These are phyloP conservation scores for Oryza glaberrima DNA, from an alignment of 176 grass and related monocot genomes.

Conservation along the genomic window DNA sequence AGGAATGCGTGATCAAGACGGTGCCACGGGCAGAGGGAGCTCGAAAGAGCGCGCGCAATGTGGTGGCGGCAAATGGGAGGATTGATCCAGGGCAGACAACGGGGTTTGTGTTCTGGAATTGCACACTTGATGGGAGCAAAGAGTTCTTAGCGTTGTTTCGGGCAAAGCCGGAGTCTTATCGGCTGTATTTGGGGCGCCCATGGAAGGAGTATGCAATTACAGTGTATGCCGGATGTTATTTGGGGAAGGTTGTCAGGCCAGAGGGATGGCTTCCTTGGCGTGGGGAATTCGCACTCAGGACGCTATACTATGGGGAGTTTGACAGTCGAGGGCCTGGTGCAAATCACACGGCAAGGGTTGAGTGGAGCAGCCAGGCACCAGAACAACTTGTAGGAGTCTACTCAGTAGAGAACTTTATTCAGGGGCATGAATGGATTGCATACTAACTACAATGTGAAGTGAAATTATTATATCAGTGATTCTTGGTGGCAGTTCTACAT, in stretches of 20 bases:
- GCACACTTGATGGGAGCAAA: slow-evolving; percentile 55
- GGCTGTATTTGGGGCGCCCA: slow-evolving; percentile 77
- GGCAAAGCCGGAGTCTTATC: slow-evolving; percentile 54
- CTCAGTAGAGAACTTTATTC: slow-evolving; percentile 84
- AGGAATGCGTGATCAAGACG: slow-evolving; percentile 66
- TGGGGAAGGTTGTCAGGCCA: slow-evolving; percentile 60
- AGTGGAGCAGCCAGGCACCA: slow-evolving; percentile 67
- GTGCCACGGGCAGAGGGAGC: slow-evolving; percentile 59
- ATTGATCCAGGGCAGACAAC: slow-evolving; percentile 78
- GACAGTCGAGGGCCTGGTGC: slow-evolving; percentile 68
- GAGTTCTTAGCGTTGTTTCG: slow-evolving; percentile 56
- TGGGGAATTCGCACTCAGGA: slow-evolving; percentile 65
- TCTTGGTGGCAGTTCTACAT: slow-evolving; percentile 16
- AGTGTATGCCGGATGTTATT: slow-evolving; percentile 63
- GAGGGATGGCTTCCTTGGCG: slow-evolving; percentile 86
- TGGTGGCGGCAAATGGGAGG: slow-evolving; percentile 77
- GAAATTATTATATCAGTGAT: slow-evolving; percentile 19
- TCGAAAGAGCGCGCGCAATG: slow-evolving; percentile 60
- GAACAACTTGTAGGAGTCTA: slow-evolving; percentile 56
- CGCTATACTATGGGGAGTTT: slow-evolving; percentile 80
- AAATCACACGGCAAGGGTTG: slow-evolving; percentile 60
- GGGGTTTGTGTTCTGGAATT: slow-evolving; percentile 75
- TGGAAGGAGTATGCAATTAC: slow-evolving; percentile 90
- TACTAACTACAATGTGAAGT: slow-evolving; percentile 16
- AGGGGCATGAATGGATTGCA: slow-evolving; percentile 68